Conservation (phyloP, 148 eudicot species). For the Drosera capensis region DNA sequence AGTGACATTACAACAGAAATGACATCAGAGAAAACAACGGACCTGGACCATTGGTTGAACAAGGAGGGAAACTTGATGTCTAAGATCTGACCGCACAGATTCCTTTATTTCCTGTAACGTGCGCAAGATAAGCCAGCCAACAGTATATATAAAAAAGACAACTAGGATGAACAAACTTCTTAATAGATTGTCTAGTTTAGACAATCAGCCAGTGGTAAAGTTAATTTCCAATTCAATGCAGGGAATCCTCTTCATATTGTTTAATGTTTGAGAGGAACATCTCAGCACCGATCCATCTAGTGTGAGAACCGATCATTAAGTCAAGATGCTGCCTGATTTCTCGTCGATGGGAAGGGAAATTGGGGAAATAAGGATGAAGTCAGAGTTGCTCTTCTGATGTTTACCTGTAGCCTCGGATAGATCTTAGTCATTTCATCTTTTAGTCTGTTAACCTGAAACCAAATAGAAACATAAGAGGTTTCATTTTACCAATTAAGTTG, state of each 20-base stretch:
- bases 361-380: neutral
- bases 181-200: neutral
- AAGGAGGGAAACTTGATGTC: conserved; percentile 88
- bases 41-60: conserved; percentile 63
- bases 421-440: conserved; percentile 80
- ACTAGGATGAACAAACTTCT: neutral
- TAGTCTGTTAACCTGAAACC: conserved; percentile 53
- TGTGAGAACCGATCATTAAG: too few species aligned
- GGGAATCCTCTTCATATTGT: too few species aligned
- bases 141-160: neutral
- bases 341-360: neutral
- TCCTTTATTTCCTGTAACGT: conserved; percentile 75
- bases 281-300: too few species aligned
- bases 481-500: neutral
- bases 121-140: neutral
- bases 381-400: neutral
- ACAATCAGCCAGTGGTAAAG: too few species aligned
- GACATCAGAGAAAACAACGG: conserved; percentile 2
- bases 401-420: conserved; percentile 81
- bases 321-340: neutral
- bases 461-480: too few species aligned
- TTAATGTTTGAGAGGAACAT: too few species aligned
- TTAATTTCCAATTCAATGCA: too few species aligned
- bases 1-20: neutral
- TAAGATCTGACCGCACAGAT: conserved; percentile 62